Evolutionary conservation across 305 asterid genomes (phyloP).

Genomic region (Solanum hybrid): DNA sequence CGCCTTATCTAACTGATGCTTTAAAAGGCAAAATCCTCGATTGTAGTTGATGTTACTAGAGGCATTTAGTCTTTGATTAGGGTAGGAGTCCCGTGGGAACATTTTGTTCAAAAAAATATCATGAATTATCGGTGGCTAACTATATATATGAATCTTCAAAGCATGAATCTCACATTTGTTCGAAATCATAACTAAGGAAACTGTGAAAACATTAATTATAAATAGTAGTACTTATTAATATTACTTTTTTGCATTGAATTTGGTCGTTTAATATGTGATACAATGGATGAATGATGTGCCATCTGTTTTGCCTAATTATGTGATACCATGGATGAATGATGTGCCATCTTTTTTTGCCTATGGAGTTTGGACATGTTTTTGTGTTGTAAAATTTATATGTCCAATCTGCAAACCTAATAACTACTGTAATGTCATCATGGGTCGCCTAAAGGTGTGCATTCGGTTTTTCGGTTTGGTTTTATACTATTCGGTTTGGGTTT

Average conservation of each 20-base stretch:
- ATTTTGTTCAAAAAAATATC: neutral
- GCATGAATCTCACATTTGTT: neutral
- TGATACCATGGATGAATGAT: neutral
- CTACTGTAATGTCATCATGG: neutral
- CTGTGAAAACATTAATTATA: neutral
- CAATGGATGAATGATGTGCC: no score
- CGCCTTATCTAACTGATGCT: neutral
- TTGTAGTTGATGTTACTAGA: no score
- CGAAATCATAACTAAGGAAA: neutral
- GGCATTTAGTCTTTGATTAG: neutral
- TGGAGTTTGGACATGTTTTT: neutral
- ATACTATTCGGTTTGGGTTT: no score
- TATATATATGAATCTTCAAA: neutral
- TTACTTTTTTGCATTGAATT: neutral
- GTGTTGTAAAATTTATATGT: neutral
- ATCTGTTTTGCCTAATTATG: neutral
- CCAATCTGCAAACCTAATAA: neutral
- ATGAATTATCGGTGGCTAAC: neutral
- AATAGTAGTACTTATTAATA: neutral
- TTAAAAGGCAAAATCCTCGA: neutral
- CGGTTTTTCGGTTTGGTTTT: no score
- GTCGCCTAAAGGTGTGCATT: neutral
- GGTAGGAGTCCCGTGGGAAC: neutral
- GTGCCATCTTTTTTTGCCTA: neutral
- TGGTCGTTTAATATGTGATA: neutral